phyloP scores from a whole-genome alignment of 2,329 filamentous ascomycete species.

The Macrophomina phaseolina region DNA sequence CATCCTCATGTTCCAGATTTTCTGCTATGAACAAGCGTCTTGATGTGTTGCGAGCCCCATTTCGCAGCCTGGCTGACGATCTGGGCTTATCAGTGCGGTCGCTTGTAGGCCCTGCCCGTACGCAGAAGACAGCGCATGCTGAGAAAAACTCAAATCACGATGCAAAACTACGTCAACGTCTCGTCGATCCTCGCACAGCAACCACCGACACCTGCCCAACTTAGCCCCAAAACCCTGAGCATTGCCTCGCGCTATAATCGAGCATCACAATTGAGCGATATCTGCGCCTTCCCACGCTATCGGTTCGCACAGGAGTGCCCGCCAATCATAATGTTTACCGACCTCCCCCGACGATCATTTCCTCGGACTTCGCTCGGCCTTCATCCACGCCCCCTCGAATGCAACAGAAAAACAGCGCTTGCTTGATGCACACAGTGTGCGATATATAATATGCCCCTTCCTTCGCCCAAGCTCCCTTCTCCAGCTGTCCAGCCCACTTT shows the following conservation, averaged over 20 bases:
- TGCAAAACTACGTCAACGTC: neutral
- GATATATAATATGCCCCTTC: slow-evolving; percentile 2
- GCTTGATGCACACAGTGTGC: neutral
- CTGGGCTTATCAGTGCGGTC: neutral
- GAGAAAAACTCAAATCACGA: neutral
- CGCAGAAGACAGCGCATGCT: neutral
- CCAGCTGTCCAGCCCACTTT: neutral
- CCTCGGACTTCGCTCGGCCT: slow-evolving; percentile 14
- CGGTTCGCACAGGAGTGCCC: neutral
- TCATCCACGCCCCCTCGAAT: neutral
- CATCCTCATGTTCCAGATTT: neutral
- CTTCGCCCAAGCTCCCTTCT: slow-evolving; percentile 10
- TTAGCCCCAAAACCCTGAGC: neutral
- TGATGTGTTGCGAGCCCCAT: neutral
- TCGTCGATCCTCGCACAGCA: neutral
- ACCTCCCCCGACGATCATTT: slow-evolving; percentile 10
- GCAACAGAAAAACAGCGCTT: neutral
- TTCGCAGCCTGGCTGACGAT: neutral
- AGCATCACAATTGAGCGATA: slow-evolving; percentile 11
- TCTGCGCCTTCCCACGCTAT: slow-evolving; percentile 4
- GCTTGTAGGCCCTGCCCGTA: neutral
- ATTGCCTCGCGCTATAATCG: neutral
- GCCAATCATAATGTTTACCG: slow-evolving; percentile 21
- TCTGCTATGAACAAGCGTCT: neutral
- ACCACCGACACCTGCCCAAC: neutral